phyloP scores from a whole-genome alignment of 768 basidiomycete species.

The Lentinula lateritia region DNA sequence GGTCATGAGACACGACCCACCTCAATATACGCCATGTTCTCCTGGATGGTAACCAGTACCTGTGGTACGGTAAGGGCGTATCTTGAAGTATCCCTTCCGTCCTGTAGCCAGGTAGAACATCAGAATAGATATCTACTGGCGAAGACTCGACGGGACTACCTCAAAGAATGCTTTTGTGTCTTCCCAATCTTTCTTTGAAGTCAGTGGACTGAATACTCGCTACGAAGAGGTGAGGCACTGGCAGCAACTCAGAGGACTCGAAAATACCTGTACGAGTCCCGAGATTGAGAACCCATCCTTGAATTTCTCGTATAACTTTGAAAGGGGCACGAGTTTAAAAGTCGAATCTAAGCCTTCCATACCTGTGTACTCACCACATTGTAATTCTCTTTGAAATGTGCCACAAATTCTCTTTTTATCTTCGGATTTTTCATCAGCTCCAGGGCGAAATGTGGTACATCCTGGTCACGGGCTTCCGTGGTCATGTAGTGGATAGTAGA shows the following conservation, averaged over 20 bases:
- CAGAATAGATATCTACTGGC: not conserved
- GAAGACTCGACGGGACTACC: not conserved
- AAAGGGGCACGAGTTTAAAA: not conserved
- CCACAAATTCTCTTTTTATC: slow-evolving; percentile 45
- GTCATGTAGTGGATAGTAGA: slow-evolving; percentile 61
- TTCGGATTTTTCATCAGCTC: slow-evolving; percentile 52
- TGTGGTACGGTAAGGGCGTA: slow-evolving; percentile 62
- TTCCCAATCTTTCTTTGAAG: slow-evolving; percentile 63
- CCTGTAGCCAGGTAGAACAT: slow-evolving; percentile 24
- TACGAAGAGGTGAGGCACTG: slow-evolving; percentile 24
- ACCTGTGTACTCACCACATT: slow-evolving; percentile 39
- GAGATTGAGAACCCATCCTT: slow-evolving; percentile 62
- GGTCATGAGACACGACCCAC: slow-evolving; percentile 39
- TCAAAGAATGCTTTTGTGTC: slow-evolving; percentile 62
- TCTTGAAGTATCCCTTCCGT: slow-evolving; percentile 59
- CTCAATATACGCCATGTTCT: slow-evolving; percentile 57
- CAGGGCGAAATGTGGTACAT: slow-evolving; percentile 58
- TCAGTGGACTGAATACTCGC: slow-evolving; percentile 40
- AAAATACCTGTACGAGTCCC: slow-evolving; percentile 37
- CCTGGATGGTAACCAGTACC: slow-evolving; percentile 60
- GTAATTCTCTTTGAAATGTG: slow-evolving; percentile 70
- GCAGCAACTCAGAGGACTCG: slow-evolving; percentile 21
- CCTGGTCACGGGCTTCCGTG: slow-evolving; percentile 50
- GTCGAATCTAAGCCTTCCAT: not conserved
- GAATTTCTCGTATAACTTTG: slow-evolving; percentile 61